Evolutionary conservation across 176 grass and related monocot species (phyloP).

Genomic region (Zoysia japonica): DNA sequence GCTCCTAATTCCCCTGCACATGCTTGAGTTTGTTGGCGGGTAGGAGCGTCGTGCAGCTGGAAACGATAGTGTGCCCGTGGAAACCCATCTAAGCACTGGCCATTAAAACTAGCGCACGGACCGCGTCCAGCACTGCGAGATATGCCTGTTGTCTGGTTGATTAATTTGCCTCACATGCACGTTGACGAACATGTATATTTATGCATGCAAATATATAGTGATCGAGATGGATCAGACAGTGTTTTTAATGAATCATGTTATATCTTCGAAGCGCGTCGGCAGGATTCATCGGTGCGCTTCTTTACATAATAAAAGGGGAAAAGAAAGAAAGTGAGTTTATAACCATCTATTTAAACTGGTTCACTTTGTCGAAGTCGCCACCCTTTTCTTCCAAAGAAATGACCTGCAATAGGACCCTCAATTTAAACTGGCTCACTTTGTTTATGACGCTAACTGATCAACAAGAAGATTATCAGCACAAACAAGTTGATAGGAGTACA

Average conservation of each 20-base stretch:
- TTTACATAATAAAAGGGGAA: not conserved
- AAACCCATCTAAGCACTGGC: slow-evolving; percentile 4
- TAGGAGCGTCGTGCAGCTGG: slow-evolving; percentile 27
- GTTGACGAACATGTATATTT: not conserved
- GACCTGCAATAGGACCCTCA: too few species aligned
- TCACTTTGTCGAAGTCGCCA: too few species aligned
- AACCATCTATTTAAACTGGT: too few species aligned
- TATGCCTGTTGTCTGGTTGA: not conserved
- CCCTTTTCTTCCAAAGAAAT: too few species aligned
- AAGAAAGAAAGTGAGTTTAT: not conserved
- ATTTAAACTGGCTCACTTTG: too few species aligned
- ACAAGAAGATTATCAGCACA: too few species aligned
- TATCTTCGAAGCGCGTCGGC: slow-evolving; percentile 7
- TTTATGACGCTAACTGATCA: too few species aligned
- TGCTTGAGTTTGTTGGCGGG: slow-evolving; percentile 22
- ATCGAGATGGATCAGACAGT: not conserved
- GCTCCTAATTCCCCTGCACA: slow-evolving; percentile 40
- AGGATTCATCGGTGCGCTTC: not conserved
- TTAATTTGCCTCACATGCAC: slow-evolving; percentile 41
- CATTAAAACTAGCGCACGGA: slow-evolving; percentile 3
- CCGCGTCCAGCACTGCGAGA: not conserved
- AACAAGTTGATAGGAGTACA: too few species aligned
- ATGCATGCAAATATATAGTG: too few species aligned
- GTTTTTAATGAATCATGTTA: not conserved
- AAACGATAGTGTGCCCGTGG: slow-evolving; percentile 4